Evolutionary conservation across 495 filamentous ascomycete species (phyloP), one percentile per base, ranked within the genome.

Genomic region (Bacidia gigantensis): DNA sequence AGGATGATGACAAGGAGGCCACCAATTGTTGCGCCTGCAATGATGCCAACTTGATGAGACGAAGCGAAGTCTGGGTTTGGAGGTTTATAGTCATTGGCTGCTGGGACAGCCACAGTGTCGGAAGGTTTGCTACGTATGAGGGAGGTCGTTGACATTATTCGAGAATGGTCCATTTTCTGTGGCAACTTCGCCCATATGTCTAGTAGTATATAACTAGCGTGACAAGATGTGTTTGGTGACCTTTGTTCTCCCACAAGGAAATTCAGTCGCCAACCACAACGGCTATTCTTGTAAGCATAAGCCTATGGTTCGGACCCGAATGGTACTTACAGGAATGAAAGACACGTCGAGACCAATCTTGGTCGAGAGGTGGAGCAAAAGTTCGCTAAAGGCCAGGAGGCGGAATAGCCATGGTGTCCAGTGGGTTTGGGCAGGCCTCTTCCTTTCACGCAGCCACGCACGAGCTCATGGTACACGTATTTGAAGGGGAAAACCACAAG

Each of bases 271-370:
- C 38, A 9, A 51, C 49, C 7, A 51, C 49, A 2, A 51, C 49
- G 26, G 49, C 49, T 51, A 23, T 43, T n/a, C 14, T 12, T 3
- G 14, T 51, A 2, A 51, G 49, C 26, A 22, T 3, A 25, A 3
- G 9, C 12, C 7, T 29, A 11, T 49, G 11, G n/a, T 11, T 17
- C 3, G 17, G 5, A 38, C 26, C 11, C 39, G 17, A 17, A 18
- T 20, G 11, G 26, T 3, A 26, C 52, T 54, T 26, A 54, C 52
- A 54, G 23, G 52, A 21, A 49, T 54, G 52, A 17, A 38, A 54
- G 9, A 45, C 52, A 26, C 52, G 52, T 20, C 52, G 23, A 1
- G 45, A 49, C 52, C 52, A 54, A 42, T 54, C 49, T 3, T 26
- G 26, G n/a, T 21, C 38, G 14, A 44, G 52, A n/a, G 32, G 23